Evolutionary conservation across 1,284 basidiomycete species (phyloP).

Genomic region (Boletellus sp.): DNA sequence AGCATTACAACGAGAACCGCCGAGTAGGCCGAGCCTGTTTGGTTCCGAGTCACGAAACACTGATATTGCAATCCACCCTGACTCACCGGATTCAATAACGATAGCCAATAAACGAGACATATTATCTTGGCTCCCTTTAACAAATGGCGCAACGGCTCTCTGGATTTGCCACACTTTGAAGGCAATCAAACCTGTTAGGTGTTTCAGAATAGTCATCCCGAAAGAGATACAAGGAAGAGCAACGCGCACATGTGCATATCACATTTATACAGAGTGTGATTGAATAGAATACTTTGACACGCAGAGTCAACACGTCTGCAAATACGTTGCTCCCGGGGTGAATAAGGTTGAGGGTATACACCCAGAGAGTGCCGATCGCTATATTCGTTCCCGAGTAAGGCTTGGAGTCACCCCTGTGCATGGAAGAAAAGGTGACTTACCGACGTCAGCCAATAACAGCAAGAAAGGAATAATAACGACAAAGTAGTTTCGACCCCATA

Average conservation of each 20-base stretch:
- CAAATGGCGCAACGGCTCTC: constrained; percentile 5
- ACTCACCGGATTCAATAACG: constrained; percentile 17
- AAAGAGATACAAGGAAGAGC: background rate
- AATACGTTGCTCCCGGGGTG: constrained; percentile 6
- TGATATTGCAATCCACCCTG: background rate
- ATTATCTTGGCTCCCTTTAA: background rate
- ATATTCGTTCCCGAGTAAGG: background rate
- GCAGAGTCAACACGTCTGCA: constrained; percentile 4
- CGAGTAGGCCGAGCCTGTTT: constrained; percentile 14
- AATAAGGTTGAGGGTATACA: constrained; percentile 15
- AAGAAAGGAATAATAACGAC: constrained; percentile 9
- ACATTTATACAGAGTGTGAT: constrained; percentile 19
- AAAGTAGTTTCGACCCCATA: constrained; percentile 18
- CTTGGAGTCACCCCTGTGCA: background rate
- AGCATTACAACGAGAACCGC: constrained; percentile 12
- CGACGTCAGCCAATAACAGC: constrained; percentile 21
- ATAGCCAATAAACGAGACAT: constrained; percentile 11
- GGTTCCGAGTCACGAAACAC: background rate
- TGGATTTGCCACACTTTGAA: constrained; percentile 18
- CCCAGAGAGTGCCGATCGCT: constrained; percentile 17
- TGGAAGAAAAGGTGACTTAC: constrained; percentile 2
- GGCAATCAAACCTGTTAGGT: constrained; percentile 14
- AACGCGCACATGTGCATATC: constrained; percentile 17
- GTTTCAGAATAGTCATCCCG: background rate
- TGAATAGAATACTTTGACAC: constrained; percentile 13